Conservation (phyloP, 768 basidiomycete genomes). For the Lentinula edodes region DNA sequence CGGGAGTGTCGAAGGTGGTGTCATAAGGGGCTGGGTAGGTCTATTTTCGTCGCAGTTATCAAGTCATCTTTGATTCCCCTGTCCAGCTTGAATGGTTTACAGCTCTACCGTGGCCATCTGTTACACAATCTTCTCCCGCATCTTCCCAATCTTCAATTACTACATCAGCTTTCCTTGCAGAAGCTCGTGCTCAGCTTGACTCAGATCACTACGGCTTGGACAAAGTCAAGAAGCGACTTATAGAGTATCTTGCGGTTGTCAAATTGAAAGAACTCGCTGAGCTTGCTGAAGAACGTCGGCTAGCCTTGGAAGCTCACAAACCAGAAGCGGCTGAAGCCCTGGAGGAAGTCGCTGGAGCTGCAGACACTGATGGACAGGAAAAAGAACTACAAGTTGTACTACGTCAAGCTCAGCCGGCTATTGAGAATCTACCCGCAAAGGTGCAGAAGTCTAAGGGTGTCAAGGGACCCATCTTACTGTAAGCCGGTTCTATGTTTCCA, state of each 20-base stretch:
- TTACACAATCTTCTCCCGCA: conserved; percentile 18
- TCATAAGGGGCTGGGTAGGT: conserved; percentile 77
- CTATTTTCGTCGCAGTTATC: not conserved
- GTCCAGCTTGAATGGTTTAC: conserved; percentile 86
- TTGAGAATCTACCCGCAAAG: not conserved
- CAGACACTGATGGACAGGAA: conserved; percentile 7
- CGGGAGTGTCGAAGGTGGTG: conserved; percentile 79
- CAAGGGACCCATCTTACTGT: conserved; percentile 73
- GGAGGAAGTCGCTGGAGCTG: conserved; percentile 12
- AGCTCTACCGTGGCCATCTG: conserved; percentile 75
- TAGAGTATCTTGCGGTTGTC: conserved; percentile 90
- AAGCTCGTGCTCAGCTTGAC: conserved; percentile 78
- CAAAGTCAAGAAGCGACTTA: conserved; percentile 85
- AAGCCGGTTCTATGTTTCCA: conserved; percentile 11
- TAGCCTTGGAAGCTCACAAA: conserved; percentile 26
- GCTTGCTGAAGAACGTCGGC: conserved; percentile 24
- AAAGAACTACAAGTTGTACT: conserved; percentile 23
- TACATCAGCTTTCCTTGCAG: conserved; percentile 55
- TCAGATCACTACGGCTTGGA: conserved; percentile 90
- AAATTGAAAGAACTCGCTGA: conserved; percentile 42
- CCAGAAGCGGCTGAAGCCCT: conserved; percentile 17
- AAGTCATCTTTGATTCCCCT: not conserved
- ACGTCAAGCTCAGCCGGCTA: conserved; percentile 10
- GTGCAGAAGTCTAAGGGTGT: conserved; percentile 32
- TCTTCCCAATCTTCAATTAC: conserved; percentile 24